Evolutionary conservation across 768 basidiomycete species (phyloP).

Genomic region (Boletus tomentosulus): DNA sequence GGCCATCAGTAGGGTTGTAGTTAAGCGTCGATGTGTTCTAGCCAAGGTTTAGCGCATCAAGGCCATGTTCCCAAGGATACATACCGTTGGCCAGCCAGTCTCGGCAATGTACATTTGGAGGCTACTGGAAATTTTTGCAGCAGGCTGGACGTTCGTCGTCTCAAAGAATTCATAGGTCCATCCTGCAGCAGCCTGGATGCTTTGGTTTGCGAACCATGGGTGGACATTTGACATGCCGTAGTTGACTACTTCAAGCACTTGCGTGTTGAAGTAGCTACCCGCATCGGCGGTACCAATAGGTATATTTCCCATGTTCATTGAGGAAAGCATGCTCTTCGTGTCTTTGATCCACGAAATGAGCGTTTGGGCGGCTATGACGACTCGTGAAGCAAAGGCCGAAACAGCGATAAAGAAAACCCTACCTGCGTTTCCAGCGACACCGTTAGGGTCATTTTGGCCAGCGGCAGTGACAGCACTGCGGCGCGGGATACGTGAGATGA

Average conservation of each 20-base stretch:
- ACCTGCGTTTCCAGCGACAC: slow-evolving; percentile 48
- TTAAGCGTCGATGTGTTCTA: slow-evolving; percentile 56
- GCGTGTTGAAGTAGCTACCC: slow-evolving; percentile 75
- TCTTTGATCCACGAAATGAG: slow-evolving; percentile 66
- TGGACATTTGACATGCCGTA: slow-evolving; percentile 90
- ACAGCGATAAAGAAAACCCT: background rate
- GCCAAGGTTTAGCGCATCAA: slow-evolving; percentile 1
- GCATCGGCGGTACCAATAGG: slow-evolving; percentile 82
- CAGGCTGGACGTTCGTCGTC: slow-evolving; percentile 54
- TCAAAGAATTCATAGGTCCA: slow-evolving; percentile 87
- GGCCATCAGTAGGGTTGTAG: slow-evolving; percentile 61
- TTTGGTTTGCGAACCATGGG: slow-evolving; percentile 88
- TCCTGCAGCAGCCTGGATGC: slow-evolving; percentile 58
- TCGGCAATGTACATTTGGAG: slow-evolving; percentile 91
- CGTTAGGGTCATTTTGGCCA: slow-evolving; percentile 51
- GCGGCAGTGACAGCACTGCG: slow-evolving; percentile 55
- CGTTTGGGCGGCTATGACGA: slow-evolving; percentile 47
- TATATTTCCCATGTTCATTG: slow-evolving; percentile 57
- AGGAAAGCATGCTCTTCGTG: slow-evolving; percentile 51
- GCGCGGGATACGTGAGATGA: slow-evolving; percentile 1
- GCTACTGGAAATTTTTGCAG: slow-evolving; percentile 56
- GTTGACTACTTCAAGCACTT: slow-evolving; percentile 59
- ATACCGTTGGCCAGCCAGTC: slow-evolving; percentile 82
- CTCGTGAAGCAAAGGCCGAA: background rate
- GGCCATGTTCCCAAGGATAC: slow-evolving; percentile 11